Evolutionary conservation across 805 yeast species (phyloP).

Genomic region (Groenewaldozyma tartarivorans): DNA sequence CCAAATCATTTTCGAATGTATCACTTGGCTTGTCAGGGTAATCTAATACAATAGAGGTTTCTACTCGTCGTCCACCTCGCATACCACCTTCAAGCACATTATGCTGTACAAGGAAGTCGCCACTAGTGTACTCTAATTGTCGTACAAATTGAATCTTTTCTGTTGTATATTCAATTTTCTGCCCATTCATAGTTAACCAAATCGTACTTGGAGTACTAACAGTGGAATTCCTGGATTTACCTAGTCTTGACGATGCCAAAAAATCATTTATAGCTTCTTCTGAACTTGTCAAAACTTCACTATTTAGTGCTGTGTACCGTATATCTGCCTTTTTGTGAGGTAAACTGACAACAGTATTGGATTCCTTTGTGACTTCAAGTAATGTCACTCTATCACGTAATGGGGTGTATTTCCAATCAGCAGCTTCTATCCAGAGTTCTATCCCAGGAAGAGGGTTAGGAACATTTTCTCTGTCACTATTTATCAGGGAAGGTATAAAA

Average conservation of each 20-base stretch:
- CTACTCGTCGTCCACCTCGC: conserved; percentile 45
- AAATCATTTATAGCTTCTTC: conserved; percentile 39
- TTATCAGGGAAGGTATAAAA: conserved; percentile 37
- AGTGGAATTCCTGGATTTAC: conserved; percentile 31
- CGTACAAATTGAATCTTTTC: conserved; percentile 36
- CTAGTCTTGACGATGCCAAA: conserved; percentile 30
- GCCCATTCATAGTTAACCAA: conserved; percentile 31
- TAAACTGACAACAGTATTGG: conserved; percentile 32
- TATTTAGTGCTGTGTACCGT: conserved; percentile 31
- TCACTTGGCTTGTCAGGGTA: conserved; percentile 11
- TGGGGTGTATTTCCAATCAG: conserved; percentile 13
- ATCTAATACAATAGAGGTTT: conserved; percentile 38
- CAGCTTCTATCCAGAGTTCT: conserved; percentile 45
- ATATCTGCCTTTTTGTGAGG: conserved; percentile 37
- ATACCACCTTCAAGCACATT: conserved; percentile 48
- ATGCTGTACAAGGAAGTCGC: conserved; percentile 31
- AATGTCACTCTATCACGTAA: conserved; percentile 29
- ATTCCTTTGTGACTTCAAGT: conserved; percentile 39
- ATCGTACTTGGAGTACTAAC: conserved; percentile 33
- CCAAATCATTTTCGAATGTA: conserved; percentile 6
- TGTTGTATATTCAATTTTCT: conserved; percentile 35
- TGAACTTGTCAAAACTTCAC: conserved; percentile 22
- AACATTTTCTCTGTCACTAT: background rate
- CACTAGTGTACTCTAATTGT: conserved; percentile 35
- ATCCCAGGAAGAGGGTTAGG: conserved; percentile 36